Evolutionary conservation across 2,329 filamentous ascomycete species (phyloP).

Genomic region (Aspergillus clavatus): DNA sequence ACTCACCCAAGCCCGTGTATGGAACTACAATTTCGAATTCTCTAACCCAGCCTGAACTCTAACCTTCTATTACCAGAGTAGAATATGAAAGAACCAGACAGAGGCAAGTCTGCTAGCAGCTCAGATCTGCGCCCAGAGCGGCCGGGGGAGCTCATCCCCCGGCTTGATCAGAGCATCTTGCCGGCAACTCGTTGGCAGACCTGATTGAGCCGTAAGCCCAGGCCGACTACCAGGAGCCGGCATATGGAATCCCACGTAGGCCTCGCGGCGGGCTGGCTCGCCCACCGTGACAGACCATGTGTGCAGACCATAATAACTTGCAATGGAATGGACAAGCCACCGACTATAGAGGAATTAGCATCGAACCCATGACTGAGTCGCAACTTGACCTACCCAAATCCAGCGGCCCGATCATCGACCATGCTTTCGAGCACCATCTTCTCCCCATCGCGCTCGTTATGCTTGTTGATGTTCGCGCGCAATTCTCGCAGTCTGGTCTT

Average conservation of each 20-base stretch:
- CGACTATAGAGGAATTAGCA: too few species aligned
- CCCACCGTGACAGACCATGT: conserved; percentile 75
- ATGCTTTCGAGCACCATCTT: conserved; percentile 76
- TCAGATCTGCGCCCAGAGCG: conserved; percentile 37
- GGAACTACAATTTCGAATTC: background rate
- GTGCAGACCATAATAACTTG: conserved; percentile 81
- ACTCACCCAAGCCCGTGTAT: conserved; percentile 2
- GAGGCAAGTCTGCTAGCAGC: background rate
- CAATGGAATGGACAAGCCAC: conserved; percentile 90
- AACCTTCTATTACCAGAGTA: background rate
- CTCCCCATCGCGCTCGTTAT: conserved; percentile 50
- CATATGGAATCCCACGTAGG: conserved; percentile 68
- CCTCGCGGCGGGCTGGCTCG: conserved; percentile 67
- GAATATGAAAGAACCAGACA: background rate
- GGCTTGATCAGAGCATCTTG: conserved; percentile 27
- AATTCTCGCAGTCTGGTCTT: conserved; percentile 50
- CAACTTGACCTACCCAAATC: conserved; percentile 65
- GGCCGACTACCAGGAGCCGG: conserved; percentile 24
- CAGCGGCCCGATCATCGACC: conserved; percentile 68
- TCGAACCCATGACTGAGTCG: conserved; percentile 50
- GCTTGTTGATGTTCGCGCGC: conserved; percentile 23
- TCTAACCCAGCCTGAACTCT: too few species aligned
- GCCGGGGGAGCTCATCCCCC: conserved; percentile 34
- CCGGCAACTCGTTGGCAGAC: conserved; percentile 20
- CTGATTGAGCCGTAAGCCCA: conserved; percentile 22